Evolutionary conservation across 2,329 filamentous ascomycete species (phyloP).

Genomic region (Fusarium tupiense): DNA sequence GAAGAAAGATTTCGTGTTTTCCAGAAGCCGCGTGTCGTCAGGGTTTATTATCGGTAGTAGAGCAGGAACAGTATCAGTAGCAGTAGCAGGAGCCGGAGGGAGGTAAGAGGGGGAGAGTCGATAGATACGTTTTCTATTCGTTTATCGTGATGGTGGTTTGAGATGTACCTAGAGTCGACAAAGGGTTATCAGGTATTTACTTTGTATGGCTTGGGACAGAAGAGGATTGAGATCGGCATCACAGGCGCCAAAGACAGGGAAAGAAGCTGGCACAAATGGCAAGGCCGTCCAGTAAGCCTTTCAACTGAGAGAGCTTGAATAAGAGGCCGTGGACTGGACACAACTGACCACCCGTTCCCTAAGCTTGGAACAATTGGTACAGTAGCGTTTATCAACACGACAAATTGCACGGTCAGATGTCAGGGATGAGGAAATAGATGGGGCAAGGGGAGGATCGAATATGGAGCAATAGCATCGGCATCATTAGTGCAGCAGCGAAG

Average conservation of each 20-base stretch:
- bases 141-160: background rate
- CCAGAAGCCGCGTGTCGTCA: slow-evolving; percentile 20
- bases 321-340: background rate
- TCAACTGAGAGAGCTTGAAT: background rate
- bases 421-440: slow-evolving; percentile 19
- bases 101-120: background rate
- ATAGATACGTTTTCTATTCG: background rate
- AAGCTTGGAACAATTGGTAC: background rate
- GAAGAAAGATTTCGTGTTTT: slow-evolving; percentile 16
- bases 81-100: background rate
- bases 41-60: slow-evolving; percentile 7
- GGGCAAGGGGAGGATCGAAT: background rate
- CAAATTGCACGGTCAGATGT: slow-evolving; percentile 4
- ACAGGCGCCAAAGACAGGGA: slow-evolving; percentile 2
- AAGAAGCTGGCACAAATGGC: background rate
- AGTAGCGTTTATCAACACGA: slow-evolving; percentile 7
- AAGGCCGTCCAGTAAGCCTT: slow-evolving; percentile 2
- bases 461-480: background rate
- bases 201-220: slow-evolving; percentile 3
- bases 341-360: background rate
- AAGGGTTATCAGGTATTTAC: background rate
- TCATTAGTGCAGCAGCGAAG: background rate
- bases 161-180: background rate
- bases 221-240: slow-evolving; percentile 18
- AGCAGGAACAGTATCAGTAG: background rate